Conservation (phyloP, 331 rosid genomes). For the Cucumis variabilis region DNA sequence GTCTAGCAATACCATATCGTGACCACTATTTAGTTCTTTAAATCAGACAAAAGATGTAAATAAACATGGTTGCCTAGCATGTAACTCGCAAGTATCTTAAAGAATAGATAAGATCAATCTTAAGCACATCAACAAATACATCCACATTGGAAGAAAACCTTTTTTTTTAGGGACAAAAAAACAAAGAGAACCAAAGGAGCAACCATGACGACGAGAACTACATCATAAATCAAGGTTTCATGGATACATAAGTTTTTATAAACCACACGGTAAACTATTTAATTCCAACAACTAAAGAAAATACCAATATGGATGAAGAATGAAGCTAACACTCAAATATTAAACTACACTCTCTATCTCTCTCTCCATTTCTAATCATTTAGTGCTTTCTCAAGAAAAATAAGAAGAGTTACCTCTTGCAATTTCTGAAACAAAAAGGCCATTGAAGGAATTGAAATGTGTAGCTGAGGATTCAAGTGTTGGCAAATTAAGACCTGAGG, state of each 20-base stretch:
- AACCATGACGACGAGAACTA: neutral
- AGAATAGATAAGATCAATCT: neutral
- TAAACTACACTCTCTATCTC: neutral
- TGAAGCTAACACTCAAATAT: neutral
- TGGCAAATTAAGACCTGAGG: too few relatives aligned
- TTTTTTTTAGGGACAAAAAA: neutral
- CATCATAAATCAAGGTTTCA: neutral
- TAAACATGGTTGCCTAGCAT: neutral
- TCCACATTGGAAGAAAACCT: neutral
- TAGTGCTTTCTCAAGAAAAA: neutral
- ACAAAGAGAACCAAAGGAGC: slow-evolving; percentile 8
- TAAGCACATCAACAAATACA: neutral
- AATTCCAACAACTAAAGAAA: neutral
- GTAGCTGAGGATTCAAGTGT: neutral
- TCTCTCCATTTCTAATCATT: neutral
- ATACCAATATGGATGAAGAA: neutral
- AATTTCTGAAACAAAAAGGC: slow-evolving; percentile 57
- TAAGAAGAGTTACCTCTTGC: slow-evolving; percentile 49
- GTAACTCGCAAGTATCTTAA: neutral
- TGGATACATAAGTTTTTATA: neutral
- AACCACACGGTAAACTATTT: neutral
- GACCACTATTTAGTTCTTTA: neutral
- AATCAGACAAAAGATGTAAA: neutral
- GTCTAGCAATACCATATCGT: neutral
- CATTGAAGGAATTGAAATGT: slow-evolving; percentile 33